Evolutionary conservation across 228 moss, liverwort and hornwort genomes (phyloP).

Genomic region (Sphagnum magellanicum): DNA sequence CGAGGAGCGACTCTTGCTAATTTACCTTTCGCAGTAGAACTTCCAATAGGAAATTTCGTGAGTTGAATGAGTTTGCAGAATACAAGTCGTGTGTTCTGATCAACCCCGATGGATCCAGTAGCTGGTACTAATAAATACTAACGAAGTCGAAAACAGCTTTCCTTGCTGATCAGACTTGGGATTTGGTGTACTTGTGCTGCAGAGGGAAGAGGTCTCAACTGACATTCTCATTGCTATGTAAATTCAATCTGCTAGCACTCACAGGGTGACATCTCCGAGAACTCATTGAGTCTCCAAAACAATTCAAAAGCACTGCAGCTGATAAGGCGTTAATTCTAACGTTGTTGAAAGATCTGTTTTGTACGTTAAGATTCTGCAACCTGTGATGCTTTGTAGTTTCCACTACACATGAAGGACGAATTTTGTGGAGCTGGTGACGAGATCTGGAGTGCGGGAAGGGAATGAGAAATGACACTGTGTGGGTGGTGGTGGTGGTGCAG

Average conservation of each 20-base stretch:
- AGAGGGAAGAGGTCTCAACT: conserved; percentile 36
- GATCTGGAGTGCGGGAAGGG: not conserved
- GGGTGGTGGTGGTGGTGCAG: conserved; percentile 12
- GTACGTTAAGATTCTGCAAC: not conserved
- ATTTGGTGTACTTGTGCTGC: not conserved
- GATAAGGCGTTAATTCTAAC: not conserved
- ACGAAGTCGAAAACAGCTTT: no score
- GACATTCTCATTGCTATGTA: conserved; percentile 26
- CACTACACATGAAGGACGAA: not conserved
- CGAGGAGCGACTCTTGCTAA: no score
- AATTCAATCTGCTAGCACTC: conserved; percentile 39
- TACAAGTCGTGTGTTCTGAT: no score
- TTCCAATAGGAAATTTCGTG: no score
- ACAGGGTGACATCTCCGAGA: conserved; percentile 28
- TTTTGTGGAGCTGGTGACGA: not conserved
- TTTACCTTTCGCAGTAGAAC: no score
- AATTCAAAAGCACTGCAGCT: not conserved
- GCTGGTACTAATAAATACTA: no score
- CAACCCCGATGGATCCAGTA: no score
- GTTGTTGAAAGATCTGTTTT: not conserved
- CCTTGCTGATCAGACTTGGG: not conserved
- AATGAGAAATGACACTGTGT: not conserved
- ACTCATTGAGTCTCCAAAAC: not conserved
- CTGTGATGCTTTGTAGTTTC: not conserved
- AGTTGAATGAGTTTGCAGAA: no score